phyloP scores from a whole-genome alignment of 176 grass and related monocot genomes.

The Raddia guianensis region DNA sequence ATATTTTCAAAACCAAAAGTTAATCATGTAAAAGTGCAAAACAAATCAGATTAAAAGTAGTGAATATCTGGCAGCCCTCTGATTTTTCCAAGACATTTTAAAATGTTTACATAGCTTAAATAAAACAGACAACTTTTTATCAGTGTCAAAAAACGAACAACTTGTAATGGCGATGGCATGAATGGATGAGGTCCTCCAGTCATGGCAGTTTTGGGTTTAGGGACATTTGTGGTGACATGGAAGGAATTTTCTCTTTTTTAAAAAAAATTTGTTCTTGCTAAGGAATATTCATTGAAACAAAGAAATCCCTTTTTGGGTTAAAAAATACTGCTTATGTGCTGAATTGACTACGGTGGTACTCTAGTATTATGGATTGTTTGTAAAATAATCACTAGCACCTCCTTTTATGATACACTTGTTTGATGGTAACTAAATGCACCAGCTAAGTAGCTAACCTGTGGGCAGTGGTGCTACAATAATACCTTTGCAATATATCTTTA shows the following conservation, averaged over 20 bases:
- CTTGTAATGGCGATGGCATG: no score
- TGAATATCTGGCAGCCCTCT: no score
- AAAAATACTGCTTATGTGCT: neutral
- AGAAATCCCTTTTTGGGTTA: neutral
- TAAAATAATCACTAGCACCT: neutral
- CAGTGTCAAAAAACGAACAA: no score
- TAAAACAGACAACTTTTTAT: no score
- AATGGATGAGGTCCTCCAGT: no score
- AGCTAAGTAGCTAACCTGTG: conserved; percentile 26
- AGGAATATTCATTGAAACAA: conserved; percentile 13
- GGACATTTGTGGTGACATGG: no score
- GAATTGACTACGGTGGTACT: neutral
- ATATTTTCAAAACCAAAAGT: no score
- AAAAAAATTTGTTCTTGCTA: neutral
- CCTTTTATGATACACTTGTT: neutral
- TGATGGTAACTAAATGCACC: conserved; percentile 40
- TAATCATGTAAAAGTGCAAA: no score
- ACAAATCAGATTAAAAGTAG: no score
- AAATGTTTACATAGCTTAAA: no score
- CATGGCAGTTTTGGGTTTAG: no score
- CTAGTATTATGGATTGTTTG: neutral
- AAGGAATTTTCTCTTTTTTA: neutral
- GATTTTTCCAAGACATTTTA: no score
- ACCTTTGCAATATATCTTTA: conserved; percentile 20
- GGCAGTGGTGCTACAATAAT: conserved; percentile 24